A percentile compares a stretch with the other conserved stretches of the same genome.
Conservation (phyloP, 73 alveolate species). For the Tetrahymena borealis region DNA sequence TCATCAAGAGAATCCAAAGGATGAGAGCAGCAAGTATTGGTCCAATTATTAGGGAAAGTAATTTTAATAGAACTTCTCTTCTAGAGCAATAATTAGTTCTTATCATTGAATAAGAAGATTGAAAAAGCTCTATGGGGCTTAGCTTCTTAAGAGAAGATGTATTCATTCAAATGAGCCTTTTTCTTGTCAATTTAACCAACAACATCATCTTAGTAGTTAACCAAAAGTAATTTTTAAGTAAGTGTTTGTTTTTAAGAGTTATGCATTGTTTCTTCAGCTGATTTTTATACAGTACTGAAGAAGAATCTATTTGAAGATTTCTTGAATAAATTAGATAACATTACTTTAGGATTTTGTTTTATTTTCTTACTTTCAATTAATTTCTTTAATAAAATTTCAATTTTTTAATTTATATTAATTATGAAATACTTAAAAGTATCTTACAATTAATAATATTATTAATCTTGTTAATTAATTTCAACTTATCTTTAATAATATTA, state of each 20-base stretch:
- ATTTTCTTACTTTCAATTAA: too few relatives aligned
- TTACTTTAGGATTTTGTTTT: too few relatives aligned
- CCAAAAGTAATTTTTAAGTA: conserved; percentile 49
- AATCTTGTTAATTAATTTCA: too few relatives aligned
- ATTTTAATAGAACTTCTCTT: conserved; percentile 66
- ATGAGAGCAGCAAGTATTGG: conserved; percentile 91
- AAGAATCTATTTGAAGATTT: too few relatives aligned
- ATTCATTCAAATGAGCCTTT: conserved; percentile 54
- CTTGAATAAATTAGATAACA: too few relatives aligned
- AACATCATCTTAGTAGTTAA: conserved; percentile 51
- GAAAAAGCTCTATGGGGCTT: conserved; percentile 92
- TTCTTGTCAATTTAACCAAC: conserved; percentile 50
- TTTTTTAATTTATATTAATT: too few relatives aligned
- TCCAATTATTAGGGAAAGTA: conserved; percentile 86
- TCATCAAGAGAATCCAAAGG: conserved; percentile 54
- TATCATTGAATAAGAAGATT: conserved; percentile 71
- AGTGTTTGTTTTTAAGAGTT: conserved; percentile 26
- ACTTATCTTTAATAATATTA: too few relatives aligned
- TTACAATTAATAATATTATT: too few relatives aligned
- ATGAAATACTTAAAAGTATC: too few relatives aligned
- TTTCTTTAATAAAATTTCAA: too few relatives aligned
- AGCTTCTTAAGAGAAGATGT: conserved; percentile 42
- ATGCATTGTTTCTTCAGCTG: neutral
- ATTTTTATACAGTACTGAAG: neutral
- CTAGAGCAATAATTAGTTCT: conserved; percentile 68